Percentiles rank a stretch among this genome's conserved stretches.
Evolutionary conservation across 202 grass and related monocot species (phyloP).

Genomic region (Brachypodium distachyon): DNA sequence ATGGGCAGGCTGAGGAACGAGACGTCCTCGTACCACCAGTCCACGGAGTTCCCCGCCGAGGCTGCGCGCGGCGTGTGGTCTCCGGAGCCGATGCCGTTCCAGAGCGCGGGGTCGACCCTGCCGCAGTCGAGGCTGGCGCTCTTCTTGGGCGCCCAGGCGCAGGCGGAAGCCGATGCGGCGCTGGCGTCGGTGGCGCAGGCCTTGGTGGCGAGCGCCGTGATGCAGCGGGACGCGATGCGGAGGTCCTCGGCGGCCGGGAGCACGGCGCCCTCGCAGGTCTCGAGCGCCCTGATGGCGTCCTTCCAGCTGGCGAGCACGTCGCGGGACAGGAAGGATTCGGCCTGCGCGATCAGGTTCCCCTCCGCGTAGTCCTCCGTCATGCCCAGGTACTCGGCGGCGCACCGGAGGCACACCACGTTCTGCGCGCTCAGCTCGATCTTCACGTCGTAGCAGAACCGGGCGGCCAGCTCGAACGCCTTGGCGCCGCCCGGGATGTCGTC

Average conservation of each 20-base stretch:
- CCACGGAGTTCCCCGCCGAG: not conserved
- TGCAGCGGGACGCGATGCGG: constrained; percentile 64
- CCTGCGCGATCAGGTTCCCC: constrained; percentile 71
- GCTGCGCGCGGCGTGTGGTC: constrained; percentile 16
- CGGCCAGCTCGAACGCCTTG: constrained; percentile 74
- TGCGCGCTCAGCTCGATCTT: constrained; percentile 70
- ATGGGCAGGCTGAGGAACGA: constrained; percentile 68
- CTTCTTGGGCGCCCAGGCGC: not conserved
- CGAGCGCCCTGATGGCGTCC: constrained; percentile 75
- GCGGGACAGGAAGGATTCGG: constrained; percentile 72
- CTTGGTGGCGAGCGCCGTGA: constrained; percentile 70
- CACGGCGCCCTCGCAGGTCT: constrained; percentile 73
- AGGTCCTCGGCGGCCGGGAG: constrained; percentile 61
- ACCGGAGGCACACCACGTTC: constrained; percentile 72
- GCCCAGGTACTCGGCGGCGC: constrained; percentile 69
- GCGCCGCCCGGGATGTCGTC: constrained; percentile 83
- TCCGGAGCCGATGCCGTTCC: constrained; percentile 56
- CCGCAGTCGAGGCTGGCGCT: constrained; percentile 13
- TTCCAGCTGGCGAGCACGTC: constrained; percentile 68
- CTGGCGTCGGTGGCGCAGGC: constrained; percentile 44
- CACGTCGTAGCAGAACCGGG: constrained; percentile 84
- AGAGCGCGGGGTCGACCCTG: constrained; percentile 29
- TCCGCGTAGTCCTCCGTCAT: constrained; percentile 92
- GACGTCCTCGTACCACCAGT: constrained; percentile 92
- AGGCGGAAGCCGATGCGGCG: not conserved